These are phyloP conservation scores for Sonneratia caseolaris DNA, from an alignment of 345 rosid species.

Conservation along the genomic window DNA sequence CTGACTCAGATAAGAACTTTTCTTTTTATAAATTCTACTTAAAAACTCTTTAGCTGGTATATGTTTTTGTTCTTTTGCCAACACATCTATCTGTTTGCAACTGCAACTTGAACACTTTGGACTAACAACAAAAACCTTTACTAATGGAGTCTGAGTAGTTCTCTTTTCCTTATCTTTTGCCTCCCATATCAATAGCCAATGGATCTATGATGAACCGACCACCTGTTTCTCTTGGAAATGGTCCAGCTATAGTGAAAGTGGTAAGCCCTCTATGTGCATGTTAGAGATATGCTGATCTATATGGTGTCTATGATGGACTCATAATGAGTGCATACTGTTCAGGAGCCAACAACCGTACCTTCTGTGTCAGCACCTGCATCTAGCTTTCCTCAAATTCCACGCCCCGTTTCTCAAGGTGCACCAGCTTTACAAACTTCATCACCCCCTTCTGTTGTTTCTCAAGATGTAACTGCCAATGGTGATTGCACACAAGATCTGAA, in stretches of 20 bases:
- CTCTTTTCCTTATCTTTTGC: background rate
- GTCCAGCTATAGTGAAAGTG: slow-evolving; percentile 84
- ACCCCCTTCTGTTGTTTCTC: slow-evolving; percentile 53
- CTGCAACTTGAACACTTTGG: background rate
- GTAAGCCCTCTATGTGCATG: slow-evolving; percentile 37
- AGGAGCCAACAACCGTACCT: slow-evolving; percentile 86
- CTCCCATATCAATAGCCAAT: slow-evolving; percentile 16
- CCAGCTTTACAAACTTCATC: slow-evolving; percentile 78
- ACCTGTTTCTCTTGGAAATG: slow-evolving; percentile 59
- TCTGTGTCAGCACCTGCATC: slow-evolving; percentile 54
- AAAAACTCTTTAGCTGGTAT: background rate
- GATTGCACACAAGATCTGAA: slow-evolving; percentile 66
- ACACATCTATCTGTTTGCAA: background rate
- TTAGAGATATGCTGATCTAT: background rate
- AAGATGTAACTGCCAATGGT: slow-evolving; percentile 52
- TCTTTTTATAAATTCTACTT: background rate
- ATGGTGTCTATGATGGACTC: background rate
- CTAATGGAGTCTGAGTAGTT: background rate
- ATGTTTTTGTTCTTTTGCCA: background rate
- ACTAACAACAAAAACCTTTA: background rate
- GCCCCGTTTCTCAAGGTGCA: slow-evolving; percentile 65
- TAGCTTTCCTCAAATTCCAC: slow-evolving; percentile 52
- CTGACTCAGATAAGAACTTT: background rate
- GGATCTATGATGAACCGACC: slow-evolving; percentile 57
- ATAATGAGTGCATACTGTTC: slow-evolving; percentile 12